These are phyloP conservation scores for Penicillium tannophilum DNA, from an alignment of 495 filamentous ascomycete species.

Conservation along the genomic window DNA sequence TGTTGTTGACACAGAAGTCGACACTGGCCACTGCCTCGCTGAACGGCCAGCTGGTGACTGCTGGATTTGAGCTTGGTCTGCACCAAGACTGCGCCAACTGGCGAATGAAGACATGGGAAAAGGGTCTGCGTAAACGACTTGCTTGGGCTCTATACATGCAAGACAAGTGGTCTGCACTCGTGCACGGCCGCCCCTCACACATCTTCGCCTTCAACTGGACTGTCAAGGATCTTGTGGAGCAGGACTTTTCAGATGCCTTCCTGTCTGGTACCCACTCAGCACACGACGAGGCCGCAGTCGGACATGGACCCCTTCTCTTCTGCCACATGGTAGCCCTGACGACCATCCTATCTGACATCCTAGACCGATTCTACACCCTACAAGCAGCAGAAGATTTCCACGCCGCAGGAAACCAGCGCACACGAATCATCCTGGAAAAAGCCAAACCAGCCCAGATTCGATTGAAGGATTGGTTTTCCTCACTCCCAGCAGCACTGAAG, in stretches of 20 bases:
- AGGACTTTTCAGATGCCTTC: conserved; percentile 51
- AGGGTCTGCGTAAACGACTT: conserved; percentile 57
- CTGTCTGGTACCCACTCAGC: conserved; percentile 33
- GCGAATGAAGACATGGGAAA: conserved; percentile 55
- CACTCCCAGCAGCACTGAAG: conserved; percentile 53
- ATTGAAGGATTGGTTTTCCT: conserved; percentile 60
- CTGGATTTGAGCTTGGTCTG: conserved; percentile 58
- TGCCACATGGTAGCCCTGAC: conserved; percentile 61
- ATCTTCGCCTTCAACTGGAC: conserved; percentile 60
- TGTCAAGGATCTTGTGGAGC: conserved; percentile 54
- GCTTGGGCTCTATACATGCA: conserved; percentile 63
- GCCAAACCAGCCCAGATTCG: conserved; percentile 63
- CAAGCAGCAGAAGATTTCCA: conserved; percentile 56
- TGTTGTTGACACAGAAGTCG: conserved; percentile 85
- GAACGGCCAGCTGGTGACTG: conserved; percentile 71
- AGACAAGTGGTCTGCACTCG: conserved; percentile 61
- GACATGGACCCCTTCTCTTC: conserved; percentile 54
- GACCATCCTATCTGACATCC: conserved; percentile 61
- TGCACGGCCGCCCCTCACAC: conserved; percentile 58
- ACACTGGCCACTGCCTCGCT: conserved; percentile 83
- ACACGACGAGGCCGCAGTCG: conserved; percentile 41
- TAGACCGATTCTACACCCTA: conserved; percentile 63
- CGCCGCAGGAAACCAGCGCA: conserved; percentile 50
- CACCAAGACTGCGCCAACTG: conserved; percentile 60
- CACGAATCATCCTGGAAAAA: conserved; percentile 57